Conservation (phyloP, 2,329 filamentous ascomycete genomes). For the Coniochaeta hoffmannii region DNA sequence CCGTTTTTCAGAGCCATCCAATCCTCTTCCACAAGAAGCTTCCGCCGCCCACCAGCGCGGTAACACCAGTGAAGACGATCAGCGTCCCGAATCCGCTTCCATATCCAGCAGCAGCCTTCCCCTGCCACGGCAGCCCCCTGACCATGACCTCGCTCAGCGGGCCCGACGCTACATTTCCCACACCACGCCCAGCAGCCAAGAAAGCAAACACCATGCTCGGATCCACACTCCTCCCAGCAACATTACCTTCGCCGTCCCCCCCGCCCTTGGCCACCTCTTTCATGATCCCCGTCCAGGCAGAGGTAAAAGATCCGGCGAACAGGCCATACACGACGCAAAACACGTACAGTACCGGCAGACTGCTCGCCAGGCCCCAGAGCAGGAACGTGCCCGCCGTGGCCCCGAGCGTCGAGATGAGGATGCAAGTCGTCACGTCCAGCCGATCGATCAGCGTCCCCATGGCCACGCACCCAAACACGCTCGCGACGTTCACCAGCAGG, state of each 20-base stretch:
- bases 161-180: conserved; percentile 52
- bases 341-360: conserved; percentile 44
- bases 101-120: conserved; percentile 32
- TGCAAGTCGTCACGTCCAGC: conserved; percentile 44
- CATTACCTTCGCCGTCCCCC: conserved; percentile 6
- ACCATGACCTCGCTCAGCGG: conserved; percentile 49
- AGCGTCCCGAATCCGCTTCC: conserved; percentile 43
- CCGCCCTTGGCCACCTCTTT: conserved; percentile 26
- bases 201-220: conserved; percentile 51
- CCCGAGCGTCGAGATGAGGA: conserved; percentile 48
- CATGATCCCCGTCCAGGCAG: conserved; percentile 55
- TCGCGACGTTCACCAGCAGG: conserved; percentile 51
- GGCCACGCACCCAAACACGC: conserved; percentile 49
- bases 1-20: conserved; percentile 23
- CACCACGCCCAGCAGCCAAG: conserved; percentile 49
- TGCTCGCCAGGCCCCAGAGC: conserved; percentile 53
- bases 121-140: conserved; percentile 34
- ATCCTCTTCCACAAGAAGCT: conserved; percentile 33
- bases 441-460: conserved; percentile 53
- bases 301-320: conserved; percentile 57
- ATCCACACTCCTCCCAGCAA: conserved; percentile 24
- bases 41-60: conserved; percentile 38
- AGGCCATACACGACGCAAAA: conserved; percentile 58
- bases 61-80: conserved; percentile 50
- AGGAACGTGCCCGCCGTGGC: conserved; percentile 49